Percentiles rank a stretch among this genome's conserved stretches.
phyloP scores from a whole-genome alignment of 768 basidiomycete genomes.

The Leccinellum albellum region DNA sequence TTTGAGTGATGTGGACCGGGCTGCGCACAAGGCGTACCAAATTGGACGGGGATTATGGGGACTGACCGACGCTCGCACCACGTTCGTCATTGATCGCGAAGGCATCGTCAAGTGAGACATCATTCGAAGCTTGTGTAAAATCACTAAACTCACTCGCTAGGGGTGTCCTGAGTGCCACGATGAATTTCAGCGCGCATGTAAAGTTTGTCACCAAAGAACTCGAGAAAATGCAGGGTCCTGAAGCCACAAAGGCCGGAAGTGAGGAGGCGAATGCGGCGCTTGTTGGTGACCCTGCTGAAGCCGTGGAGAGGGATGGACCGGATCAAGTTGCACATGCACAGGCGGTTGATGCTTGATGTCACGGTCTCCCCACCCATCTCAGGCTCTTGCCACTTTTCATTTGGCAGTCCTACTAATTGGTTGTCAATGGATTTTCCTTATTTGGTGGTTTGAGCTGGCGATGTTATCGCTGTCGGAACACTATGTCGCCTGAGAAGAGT shows the following conservation, averaged over 20 bases:
- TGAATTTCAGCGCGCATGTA: conserved; percentile 62
- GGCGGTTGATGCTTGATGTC: conserved; percentile 11
- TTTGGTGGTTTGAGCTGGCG: no score
- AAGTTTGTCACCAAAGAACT: conserved; percentile 73
- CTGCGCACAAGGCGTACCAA: conserved; percentile 58
- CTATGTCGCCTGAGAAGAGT: no score
- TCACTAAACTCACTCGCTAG: conserved; percentile 29
- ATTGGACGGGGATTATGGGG: conserved; percentile 71
- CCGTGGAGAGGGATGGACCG: conserved; percentile 16
- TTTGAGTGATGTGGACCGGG: conserved; percentile 65
- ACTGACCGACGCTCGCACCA: conserved; percentile 58
- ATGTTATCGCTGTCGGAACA: no score
- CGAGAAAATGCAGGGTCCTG: conserved; percentile 37
- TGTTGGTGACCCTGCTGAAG: conserved; percentile 4
- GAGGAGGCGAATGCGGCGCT: not conserved
- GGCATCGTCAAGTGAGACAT: conserved; percentile 58
- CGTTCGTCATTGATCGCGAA: conserved; percentile 71
- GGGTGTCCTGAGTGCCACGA: conserved; percentile 54
- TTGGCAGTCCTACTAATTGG: no score
- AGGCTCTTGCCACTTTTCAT: no score
- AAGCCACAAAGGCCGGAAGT: not conserved
- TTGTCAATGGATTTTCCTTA: no score
- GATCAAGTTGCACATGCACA: conserved; percentile 21
- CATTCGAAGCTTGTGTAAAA: not conserved
- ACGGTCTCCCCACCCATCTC: no score